These are phyloP conservation scores for Fistulinella cinereoalba DNA, from an alignment of 1,284 basidiomycete genomes.

Conservation along the genomic window DNA sequence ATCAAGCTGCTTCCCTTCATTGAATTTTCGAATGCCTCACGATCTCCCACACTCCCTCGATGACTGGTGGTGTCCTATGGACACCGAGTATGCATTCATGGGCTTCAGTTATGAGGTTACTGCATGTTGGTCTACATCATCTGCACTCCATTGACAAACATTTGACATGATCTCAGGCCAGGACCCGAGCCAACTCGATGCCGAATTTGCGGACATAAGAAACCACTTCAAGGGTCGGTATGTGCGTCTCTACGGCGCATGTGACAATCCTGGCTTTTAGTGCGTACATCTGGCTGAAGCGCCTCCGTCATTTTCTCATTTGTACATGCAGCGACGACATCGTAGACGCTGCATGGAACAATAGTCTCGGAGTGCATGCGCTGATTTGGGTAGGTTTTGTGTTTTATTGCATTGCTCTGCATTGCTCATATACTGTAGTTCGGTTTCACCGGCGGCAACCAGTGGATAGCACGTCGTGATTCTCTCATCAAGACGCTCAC, in stretches of 20 bases:
- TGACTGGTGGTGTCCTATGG: constrained; percentile 65
- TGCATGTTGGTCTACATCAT: constrained; percentile 40
- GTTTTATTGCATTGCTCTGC: not conserved
- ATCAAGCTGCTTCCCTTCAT: constrained; percentile 51
- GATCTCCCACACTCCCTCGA: constrained; percentile 43
- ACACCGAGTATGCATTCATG: constrained; percentile 67
- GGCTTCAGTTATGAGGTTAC: constrained; percentile 73
- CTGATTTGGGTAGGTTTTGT: constrained; percentile 60
- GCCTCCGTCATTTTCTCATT: constrained; percentile 1
- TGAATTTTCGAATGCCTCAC: constrained; percentile 57
- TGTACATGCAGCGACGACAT: constrained; percentile 54
- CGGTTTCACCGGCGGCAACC: constrained; percentile 54
- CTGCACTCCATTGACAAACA: not conserved
- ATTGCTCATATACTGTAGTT: constrained; percentile 41
- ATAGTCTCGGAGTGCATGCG: constrained; percentile 68
- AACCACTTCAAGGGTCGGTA: constrained; percentile 63
- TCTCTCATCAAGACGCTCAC: constrained; percentile 54
- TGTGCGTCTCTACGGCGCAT: constrained; percentile 67
- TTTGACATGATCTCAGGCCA: constrained; percentile 41
- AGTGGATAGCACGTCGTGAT: constrained; percentile 57
- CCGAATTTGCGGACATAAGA: constrained; percentile 63
- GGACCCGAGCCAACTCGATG: constrained; percentile 44
- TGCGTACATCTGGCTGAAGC: constrained; percentile 31
- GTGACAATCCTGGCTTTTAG: constrained; percentile 67
- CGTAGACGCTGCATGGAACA: constrained; percentile 69